A percentile compares a stretch with the other conserved stretches of the same genome.
Conservation (phyloP, 306 rosid genomes). For the Sicyos baderoa region DNA sequence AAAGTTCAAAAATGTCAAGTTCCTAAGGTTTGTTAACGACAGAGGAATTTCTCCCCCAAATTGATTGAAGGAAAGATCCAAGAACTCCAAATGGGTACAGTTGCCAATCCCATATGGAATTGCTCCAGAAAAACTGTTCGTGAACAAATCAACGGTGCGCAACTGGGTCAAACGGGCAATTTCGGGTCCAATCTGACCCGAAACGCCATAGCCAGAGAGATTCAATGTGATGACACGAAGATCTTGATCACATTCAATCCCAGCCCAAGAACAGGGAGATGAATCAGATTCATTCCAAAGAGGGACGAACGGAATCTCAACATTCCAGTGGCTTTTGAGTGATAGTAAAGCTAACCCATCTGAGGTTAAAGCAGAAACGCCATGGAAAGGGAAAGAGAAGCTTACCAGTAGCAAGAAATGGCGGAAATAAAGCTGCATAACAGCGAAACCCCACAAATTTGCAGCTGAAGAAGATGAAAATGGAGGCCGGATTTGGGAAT, state of each 20-base stretch:
- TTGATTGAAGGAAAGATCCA: slow-evolving; percentile 40
- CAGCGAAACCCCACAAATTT: background rate
- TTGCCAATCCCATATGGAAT: slow-evolving; percentile 40
- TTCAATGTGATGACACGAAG: slow-evolving; percentile 41
- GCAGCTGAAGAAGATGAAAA: background rate
- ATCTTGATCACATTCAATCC: slow-evolving; percentile 43
- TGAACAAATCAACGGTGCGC: slow-evolving; percentile 29
- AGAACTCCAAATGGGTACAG: slow-evolving; percentile 31
- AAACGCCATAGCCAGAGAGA: slow-evolving; percentile 37
- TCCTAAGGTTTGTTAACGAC: slow-evolving; percentile 26
- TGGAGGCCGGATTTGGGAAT: background rate
- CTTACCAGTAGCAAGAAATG: slow-evolving; percentile 25
- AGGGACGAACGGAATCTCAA: slow-evolving; percentile 34
- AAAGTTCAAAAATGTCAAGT: slow-evolving; percentile 26
- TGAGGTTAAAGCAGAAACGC: slow-evolving; percentile 36
- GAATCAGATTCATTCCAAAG: slow-evolving; percentile 52
- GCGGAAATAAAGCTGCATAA: slow-evolving; percentile 24
- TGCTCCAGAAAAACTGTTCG: slow-evolving; percentile 32
- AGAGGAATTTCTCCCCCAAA: slow-evolving; percentile 45
- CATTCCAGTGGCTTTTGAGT: slow-evolving; percentile 42
- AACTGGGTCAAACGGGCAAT: slow-evolving; percentile 36
- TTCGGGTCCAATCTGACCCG: slow-evolving; percentile 51
- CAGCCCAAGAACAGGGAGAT: slow-evolving; percentile 73
- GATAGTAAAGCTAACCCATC: slow-evolving; percentile 53
- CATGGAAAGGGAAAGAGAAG: slow-evolving; percentile 23